Conservation (phyloP, 2,329 filamentous ascomycete species). For the Cytospora paraplurivora region DNA sequence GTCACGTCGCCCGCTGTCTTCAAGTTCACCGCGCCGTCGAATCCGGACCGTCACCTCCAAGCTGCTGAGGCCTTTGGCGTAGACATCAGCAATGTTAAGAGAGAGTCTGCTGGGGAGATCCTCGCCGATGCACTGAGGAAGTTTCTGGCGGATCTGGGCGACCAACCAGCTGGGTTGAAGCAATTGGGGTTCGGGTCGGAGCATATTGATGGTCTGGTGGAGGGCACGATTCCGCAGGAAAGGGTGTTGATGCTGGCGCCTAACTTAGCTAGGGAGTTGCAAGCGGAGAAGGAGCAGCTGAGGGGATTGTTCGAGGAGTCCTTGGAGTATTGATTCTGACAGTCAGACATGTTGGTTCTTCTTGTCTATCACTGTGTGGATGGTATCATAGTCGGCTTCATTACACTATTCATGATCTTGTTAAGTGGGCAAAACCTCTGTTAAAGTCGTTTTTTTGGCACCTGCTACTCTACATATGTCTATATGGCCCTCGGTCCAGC, state of each 20-base stretch:
- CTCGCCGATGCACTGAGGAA: conserved; percentile 78
- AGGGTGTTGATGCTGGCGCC: conserved; percentile 91
- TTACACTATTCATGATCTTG: neutral
- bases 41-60: conserved; percentile 86
- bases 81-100: conserved; percentile 84
- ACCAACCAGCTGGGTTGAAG: conserved; percentile 86
- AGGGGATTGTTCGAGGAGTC: conserved; percentile 67
- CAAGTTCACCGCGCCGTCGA: conserved; percentile 86
- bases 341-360: neutral
- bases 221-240: conserved; percentile 91
- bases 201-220: conserved; percentile 82
- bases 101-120: conserved; percentile 86
- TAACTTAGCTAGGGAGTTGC: conserved; percentile 69
- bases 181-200: conserved; percentile 75
- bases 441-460: too few relatives aligned
- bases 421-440: neutral
- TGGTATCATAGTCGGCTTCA: too few relatives aligned
- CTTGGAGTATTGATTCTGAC: conserved; percentile 43
- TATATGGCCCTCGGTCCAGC: too few relatives aligned
- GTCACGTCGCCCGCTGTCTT: conserved; percentile 94
- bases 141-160: conserved; percentile 82
- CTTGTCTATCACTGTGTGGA: neutral
- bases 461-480: too few relatives aligned
- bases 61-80: conserved; percentile 91
- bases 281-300: conserved; percentile 72